These are phyloP conservation scores for Suillus occidentalis DNA, from an alignment of 768 basidiomycete species.

Conservation along the genomic window DNA sequence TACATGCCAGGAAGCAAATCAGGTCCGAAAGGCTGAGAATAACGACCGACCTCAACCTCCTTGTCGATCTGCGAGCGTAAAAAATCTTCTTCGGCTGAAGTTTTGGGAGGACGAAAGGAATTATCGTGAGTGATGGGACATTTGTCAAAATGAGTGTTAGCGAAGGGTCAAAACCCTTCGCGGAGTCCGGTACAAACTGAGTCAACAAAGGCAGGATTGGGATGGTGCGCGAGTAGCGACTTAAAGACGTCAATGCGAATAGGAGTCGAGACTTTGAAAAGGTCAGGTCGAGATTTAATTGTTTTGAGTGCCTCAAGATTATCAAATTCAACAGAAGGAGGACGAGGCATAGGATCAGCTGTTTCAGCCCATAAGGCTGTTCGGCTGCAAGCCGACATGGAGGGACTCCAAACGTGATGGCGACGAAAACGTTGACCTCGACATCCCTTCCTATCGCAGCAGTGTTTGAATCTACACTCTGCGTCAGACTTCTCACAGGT, in stretches of 20 bases:
- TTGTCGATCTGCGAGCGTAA: constrained; percentile 19
- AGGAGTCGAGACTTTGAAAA: constrained; percentile 25
- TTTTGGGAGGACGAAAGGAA: neutral
- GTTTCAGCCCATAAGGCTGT: neutral
- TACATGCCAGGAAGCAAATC: constrained; percentile 14
- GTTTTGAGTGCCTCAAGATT: neutral
- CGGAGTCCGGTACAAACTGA: constrained; percentile 17
- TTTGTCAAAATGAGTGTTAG: constrained; percentile 1
- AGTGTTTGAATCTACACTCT: neutral
- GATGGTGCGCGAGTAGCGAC: neutral
- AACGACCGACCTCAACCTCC: constrained; percentile 6
- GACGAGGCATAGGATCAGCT: neutral
- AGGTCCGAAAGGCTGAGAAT: constrained; percentile 31
- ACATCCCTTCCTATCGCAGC: neutral
- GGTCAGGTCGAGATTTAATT: neutral
- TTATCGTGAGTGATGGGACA: too few species aligned
- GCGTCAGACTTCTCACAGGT: neutral
- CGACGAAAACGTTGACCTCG: neutral
- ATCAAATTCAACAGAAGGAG: neutral
- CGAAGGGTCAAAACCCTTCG: constrained; percentile 36
- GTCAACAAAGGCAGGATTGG: too few species aligned
- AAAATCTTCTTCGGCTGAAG: constrained; percentile 18
- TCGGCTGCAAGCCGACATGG: fast-evolving
- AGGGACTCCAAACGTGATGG: neutral
- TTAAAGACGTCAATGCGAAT: constrained; percentile 29